phyloP scores from a whole-genome alignment of 2,329 filamentous ascomycete species.

The Trichoderma breve region DNA sequence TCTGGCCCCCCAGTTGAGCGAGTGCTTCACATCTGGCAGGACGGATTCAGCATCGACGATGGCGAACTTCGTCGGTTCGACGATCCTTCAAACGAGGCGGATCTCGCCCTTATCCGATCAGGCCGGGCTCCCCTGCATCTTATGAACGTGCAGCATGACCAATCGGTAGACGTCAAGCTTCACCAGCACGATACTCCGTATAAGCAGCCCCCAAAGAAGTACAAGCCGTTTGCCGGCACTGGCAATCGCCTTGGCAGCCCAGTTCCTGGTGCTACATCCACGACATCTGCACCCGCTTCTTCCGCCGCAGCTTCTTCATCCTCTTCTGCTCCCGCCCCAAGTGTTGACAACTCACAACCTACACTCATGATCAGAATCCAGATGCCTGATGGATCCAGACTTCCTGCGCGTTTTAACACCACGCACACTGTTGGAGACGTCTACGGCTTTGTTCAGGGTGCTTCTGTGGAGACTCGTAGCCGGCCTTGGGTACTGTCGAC shows the following conservation, averaged over 20 bases:
- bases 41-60: conserved; percentile 84
- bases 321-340: conserved; percentile 31
- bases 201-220: conserved; percentile 68
- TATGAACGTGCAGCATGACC: conserved; percentile 71
- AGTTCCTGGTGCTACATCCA: conserved; percentile 57
- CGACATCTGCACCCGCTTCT: conserved; percentile 30
- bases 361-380: conserved; percentile 72
- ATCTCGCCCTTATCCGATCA: conserved; percentile 71
- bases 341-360: conserved; percentile 64
- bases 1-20: conserved; percentile 57
- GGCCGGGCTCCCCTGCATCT: conserved; percentile 75
- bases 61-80: conserved; percentile 75
- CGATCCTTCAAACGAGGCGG: conserved; percentile 70
- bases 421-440: conserved; percentile 75
- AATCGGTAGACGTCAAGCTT: conserved; percentile 76
- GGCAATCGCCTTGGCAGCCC: conserved; percentile 76
- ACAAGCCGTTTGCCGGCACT: conserved; percentile 70
- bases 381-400: conserved; percentile 71
- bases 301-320: conserved; percentile 39
- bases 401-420: conserved; percentile 80
- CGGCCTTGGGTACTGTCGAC: conserved; percentile 75
- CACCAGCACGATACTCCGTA: conserved; percentile 72
- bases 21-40: conserved; percentile 74
- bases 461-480: conserved; percentile 54
- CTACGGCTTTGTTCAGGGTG: conserved; percentile 69